Base-by-base conservation (phyloP, 306 rosid species). In the Dalbergia cultrata region DNA sequence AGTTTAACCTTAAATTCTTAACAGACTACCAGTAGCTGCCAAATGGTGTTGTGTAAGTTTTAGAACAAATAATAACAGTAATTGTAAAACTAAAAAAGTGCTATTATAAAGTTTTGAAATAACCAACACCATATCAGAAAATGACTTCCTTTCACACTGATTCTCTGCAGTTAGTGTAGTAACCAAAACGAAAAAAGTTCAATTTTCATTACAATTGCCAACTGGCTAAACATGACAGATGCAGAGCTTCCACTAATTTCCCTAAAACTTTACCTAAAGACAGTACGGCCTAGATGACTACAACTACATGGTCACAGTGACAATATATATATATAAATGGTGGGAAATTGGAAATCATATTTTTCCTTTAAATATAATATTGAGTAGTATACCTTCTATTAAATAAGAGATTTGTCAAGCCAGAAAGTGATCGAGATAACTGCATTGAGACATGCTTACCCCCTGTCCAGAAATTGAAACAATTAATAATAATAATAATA, bases 381-480 rank as follows among this genome's bases (percentile, higher is more conserved):
- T 14, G 67, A n/a, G 31, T 26, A 62, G 63, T 79, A n/a, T 82
- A 92, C 98, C 98, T 92, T 86, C 89, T 87, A 68, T 91, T 92
- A 75, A 91, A 95, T 21, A 92, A 82, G 70, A 92, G 86, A 81
- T 90, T 87, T 60, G 93, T 89, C 72, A 95, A 78, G 72, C 93
- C 92, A 58, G 99, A 91, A 78, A 92, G 71, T 31, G 89, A 63
- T 73, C 94, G 91, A 50, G 98, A 80, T 57, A 95, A 75, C 86
- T 87, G 97, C 97, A 92, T 87, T 5, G 90, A 85, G 72, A 91
- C 90, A 78, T 81, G 90, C 72, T 80, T 89, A 74, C n/a, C 67
- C 75, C 97, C 97, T 95, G 86, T 22, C 12, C 35, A 22, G 41
- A 11, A 47, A 44, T 45, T 17, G 13, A 33, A 22, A 11, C 8